Percentiles rank a stretch among this genome's conserved stretches.
Conservation (phyloP, 805 yeast genomes). For the Yueomyces sp. region DNA sequence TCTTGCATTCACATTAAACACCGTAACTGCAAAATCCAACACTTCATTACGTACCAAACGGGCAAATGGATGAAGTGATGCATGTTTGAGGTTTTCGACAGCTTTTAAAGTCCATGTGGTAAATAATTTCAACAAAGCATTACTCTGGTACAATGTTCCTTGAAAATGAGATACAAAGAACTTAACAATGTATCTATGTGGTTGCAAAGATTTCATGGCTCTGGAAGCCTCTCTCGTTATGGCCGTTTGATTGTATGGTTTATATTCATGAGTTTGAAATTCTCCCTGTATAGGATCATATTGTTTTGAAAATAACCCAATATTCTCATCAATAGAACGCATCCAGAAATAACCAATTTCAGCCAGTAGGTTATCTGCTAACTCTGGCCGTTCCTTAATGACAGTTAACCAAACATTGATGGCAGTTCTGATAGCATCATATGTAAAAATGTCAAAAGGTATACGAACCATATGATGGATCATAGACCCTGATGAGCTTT, state of each 20-base stretch:
- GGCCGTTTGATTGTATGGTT: slow-evolving; percentile 61
- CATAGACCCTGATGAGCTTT: slow-evolving; percentile 27
- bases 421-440: slow-evolving; percentile 47
- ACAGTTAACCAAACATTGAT: slow-evolving; percentile 72
- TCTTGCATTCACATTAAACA: slow-evolving; percentile 42
- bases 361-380: slow-evolving; percentile 47
- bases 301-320: slow-evolving; percentile 51
- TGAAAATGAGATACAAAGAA: slow-evolving; percentile 68
- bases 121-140: slow-evolving; percentile 54
- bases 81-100: slow-evolving; percentile 35
- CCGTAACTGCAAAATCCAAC: slow-evolving; percentile 51
- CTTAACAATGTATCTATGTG: slow-evolving; percentile 56
- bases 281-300: slow-evolving; percentile 49
- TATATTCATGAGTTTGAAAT: slow-evolving; percentile 68
- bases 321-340: slow-evolving; percentile 38
- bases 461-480: slow-evolving; percentile 40
- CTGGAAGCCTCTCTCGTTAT: slow-evolving; percentile 38
- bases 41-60: slow-evolving; percentile 65
- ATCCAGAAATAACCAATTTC: slow-evolving; percentile 65
- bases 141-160: slow-evolving; percentile 61
- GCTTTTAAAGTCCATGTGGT: slow-evolving; percentile 48
- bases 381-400: slow-evolving; percentile 48
- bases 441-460: slow-evolving; percentile 58
- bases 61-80: slow-evolving; percentile 75
- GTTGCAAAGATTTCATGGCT: slow-evolving; percentile 39